Conservation (phyloP, 768 basidiomycete genomes). For the Agrocybe pediades region DNA sequence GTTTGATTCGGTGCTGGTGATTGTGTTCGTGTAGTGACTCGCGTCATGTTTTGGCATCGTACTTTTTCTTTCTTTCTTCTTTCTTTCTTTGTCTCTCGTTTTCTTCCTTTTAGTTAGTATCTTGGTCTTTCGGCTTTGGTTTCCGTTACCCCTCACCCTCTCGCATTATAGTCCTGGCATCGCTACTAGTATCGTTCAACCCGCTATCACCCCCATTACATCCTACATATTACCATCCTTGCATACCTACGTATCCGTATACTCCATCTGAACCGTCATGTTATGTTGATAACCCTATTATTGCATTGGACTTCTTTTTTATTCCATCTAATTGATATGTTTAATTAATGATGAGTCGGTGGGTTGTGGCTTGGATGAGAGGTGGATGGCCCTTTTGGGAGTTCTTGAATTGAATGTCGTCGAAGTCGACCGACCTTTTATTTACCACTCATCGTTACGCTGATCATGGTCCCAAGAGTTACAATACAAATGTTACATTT, state of each 20-base stretch:
- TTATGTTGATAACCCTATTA: background rate
- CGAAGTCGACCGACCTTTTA: too few species aligned
- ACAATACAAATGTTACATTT: conserved; percentile 4
- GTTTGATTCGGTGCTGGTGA: too few species aligned
- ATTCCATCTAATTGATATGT: conserved; percentile 11
- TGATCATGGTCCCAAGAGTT: background rate
- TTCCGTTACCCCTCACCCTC: too few species aligned
- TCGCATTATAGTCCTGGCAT: too few species aligned
- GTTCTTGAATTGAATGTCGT: too few species aligned
- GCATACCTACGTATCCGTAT: conserved; percentile 1
- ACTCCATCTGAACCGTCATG: conserved; percentile 2
- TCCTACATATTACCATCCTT: conserved; percentile 4
- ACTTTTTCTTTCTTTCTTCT: conserved; percentile 3
- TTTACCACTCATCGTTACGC: too few species aligned
- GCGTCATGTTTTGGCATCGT: too few species aligned
- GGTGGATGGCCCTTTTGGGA: too few species aligned
- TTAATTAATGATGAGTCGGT: too few species aligned
- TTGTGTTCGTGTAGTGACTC: too few species aligned
- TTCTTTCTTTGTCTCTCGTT: background rate
- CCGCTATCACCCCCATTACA: conserved; percentile 11
- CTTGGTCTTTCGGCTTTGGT: background rate
- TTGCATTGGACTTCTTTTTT: conserved; percentile 9
- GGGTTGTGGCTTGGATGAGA: too few species aligned
- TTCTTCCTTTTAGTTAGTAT: background rate
- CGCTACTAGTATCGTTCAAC: too few species aligned